A percentile compares a stretch with the other conserved stretches of the same genome.
phyloP scores from a whole-genome alignment of 2,329 filamentous ascomycete species.

The Botrytis porri region DNA sequence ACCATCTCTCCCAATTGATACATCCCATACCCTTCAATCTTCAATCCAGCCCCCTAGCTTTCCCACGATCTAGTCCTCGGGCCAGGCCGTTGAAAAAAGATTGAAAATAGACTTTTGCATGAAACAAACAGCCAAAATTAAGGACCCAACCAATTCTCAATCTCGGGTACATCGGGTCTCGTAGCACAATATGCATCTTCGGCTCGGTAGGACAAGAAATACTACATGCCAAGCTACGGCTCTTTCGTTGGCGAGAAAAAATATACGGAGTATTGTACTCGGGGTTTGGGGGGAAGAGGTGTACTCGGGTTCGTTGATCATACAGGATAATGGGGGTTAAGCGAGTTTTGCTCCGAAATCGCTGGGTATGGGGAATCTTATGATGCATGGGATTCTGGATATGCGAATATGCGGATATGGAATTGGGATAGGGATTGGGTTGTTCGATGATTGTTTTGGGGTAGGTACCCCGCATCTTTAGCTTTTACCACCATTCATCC shows the following conservation, averaged over 20 bases:
- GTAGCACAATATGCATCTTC: neutral
- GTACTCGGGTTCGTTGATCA: neutral
- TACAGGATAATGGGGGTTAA: no score
- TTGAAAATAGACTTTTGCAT: neutral
- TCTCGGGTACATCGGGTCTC: neutral
- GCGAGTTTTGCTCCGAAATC: neutral
- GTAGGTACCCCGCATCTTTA: neutral
- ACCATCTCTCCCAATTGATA: neutral
- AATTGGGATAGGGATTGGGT: neutral
- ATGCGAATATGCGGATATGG: neutral
- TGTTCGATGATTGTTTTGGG: neutral
- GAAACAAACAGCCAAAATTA: neutral
- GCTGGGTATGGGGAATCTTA: neutral
- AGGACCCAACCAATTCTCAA: neutral
- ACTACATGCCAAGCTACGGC: neutral
- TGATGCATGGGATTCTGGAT: neutral
- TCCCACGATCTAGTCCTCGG: neutral
- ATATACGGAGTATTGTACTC: neutral
- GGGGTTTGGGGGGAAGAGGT: neutral
- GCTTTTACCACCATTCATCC: neutral
- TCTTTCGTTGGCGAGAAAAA: neutral
- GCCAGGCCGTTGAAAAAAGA: neutral
- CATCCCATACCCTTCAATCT: no score
- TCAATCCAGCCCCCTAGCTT: no score
- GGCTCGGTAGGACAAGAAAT: neutral